phyloP scores from a whole-genome alignment of 192 early-diverging fungal genomes.

The Gryganskiella cystojenkinii region DNA sequence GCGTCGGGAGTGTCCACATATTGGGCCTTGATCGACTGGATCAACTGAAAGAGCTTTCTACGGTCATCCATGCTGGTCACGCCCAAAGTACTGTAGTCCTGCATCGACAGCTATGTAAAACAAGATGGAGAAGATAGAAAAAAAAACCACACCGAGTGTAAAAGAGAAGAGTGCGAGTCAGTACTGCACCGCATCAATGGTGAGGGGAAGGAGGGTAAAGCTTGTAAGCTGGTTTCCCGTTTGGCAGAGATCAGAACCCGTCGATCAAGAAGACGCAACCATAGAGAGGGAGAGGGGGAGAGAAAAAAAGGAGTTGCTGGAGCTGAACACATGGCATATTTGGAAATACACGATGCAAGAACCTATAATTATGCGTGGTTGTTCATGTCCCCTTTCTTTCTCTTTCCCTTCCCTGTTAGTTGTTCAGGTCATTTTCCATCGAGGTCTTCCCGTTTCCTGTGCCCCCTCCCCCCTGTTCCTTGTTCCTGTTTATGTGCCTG shows the following conservation, averaged over 20 bases:
- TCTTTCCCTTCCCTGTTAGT: too few relatives aligned
- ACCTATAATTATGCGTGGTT: not conserved
- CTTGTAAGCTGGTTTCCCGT: too few relatives aligned
- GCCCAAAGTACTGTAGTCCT: slow-evolving; percentile 69
- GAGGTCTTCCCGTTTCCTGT: too few relatives aligned
- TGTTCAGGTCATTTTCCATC: too few relatives aligned
- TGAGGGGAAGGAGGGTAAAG: too few relatives aligned
- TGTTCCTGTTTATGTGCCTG: too few relatives aligned
- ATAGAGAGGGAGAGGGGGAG: not conserved
- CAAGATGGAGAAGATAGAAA: slow-evolving; percentile 1
- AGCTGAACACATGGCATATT: not conserved
- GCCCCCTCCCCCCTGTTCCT: too few relatives aligned
- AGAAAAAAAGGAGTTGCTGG: not conserved
- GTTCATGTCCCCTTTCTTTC: not conserved
- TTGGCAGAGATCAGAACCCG: too few relatives aligned
- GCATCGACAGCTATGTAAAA: slow-evolving; percentile 78
- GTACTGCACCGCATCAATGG: too few relatives aligned
- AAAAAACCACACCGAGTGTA: not conserved
- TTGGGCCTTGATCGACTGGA: slow-evolving; percentile 50
- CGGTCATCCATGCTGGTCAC: slow-evolving; percentile 70
- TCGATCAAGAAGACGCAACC: not conserved
- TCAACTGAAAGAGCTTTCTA: slow-evolving; percentile 62
- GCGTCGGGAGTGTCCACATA: slow-evolving; percentile 39
- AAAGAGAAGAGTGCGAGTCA: too few relatives aligned
- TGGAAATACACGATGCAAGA: not conserved